These are phyloP conservation scores for Rhizopogon salebrosus DNA, from an alignment of 768 basidiomycete genomes.

Conservation along the genomic window DNA sequence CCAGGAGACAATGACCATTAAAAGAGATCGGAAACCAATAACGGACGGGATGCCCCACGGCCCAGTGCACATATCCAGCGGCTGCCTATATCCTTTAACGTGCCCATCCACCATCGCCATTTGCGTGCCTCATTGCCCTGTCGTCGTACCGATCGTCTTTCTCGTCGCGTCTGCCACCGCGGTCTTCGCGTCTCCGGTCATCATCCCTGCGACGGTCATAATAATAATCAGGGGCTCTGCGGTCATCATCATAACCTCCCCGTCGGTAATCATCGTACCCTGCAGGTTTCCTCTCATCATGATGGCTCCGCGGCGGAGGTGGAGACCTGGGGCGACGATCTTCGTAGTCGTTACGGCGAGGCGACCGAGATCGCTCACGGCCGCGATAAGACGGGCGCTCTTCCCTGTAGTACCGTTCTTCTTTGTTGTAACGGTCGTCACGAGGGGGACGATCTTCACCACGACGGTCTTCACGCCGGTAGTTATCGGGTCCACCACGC, in stretches of 20 bases:
- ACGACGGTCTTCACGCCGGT: slow-evolving; percentile 70
- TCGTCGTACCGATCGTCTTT: slow-evolving; percentile 81
- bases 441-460: slow-evolving; percentile 36
- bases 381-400: slow-evolving; percentile 45
- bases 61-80: slow-evolving; percentile 29
- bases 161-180: slow-evolving; percentile 74
- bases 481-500: slow-evolving; percentile 69
- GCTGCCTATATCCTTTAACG: slow-evolving; percentile 48
- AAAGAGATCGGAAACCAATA: slow-evolving; percentile 40
- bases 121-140: slow-evolving; percentile 64
- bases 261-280: slow-evolving; percentile 90
- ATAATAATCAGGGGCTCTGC: slow-evolving; percentile 79
- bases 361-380: slow-evolving; percentile 79
- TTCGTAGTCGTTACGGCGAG: slow-evolving; percentile 65
- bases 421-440: slow-evolving; percentile 55
- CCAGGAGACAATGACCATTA: slow-evolving; percentile 43
- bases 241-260: slow-evolving; percentile 75
- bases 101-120: slow-evolving; percentile 75
- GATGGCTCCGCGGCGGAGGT: slow-evolving; percentile 67
- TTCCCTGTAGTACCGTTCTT: slow-evolving; percentile 51
- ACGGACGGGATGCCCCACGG: slow-evolving; percentile 23
- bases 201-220: slow-evolving; percentile 87
- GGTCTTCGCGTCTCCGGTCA: slow-evolving; percentile 55
- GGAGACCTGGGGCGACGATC: slow-evolving; percentile 83
- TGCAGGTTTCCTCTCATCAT: slow-evolving; percentile 84